Evolutionary conservation across 2,329 filamentous ascomycete genomes (phyloP).

Genomic region (Aspergillus terreus): DNA sequence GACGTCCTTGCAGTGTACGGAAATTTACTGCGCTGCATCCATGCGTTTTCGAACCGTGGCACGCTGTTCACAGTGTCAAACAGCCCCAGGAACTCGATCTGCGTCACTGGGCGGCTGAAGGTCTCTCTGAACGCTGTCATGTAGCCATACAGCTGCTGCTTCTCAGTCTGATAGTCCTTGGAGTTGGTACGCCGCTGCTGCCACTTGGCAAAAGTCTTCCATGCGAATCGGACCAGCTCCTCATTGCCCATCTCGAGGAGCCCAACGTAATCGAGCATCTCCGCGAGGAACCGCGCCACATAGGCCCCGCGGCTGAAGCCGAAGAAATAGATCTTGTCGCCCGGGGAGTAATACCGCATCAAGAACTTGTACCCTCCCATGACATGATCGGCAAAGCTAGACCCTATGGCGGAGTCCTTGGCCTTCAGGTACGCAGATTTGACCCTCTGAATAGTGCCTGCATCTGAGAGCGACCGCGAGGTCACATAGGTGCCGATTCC

Average conservation of each 20-base stretch:
- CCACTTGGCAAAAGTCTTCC: slow-evolving; percentile 52
- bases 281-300: slow-evolving; percentile 51
- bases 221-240: slow-evolving; percentile 77
- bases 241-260: slow-evolving; percentile 76
- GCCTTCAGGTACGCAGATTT: slow-evolving; percentile 46
- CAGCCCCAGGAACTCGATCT: slow-evolving; percentile 70
- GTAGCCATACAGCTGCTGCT: slow-evolving; percentile 58
- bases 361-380: slow-evolving; percentile 53
- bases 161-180: slow-evolving; percentile 8
- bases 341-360: slow-evolving; percentile 52
- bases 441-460: slow-evolving; percentile 37
- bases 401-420: slow-evolving; percentile 68
- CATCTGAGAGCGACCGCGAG: slow-evolving; percentile 19
- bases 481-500: slow-evolving; percentile 43
- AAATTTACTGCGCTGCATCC: slow-evolving; percentile 61
- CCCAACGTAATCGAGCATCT: slow-evolving; percentile 49
- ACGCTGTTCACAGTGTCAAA: slow-evolving; percentile 81
- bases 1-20: not conserved
- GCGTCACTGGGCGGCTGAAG: slow-evolving; percentile 67
- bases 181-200: slow-evolving; percentile 22
- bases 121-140: slow-evolving; percentile 76
- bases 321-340: slow-evolving; percentile 53
- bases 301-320: slow-evolving; percentile 54
- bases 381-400: slow-evolving; percentile 52
- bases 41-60: slow-evolving; percentile 65